Evolutionary conservation across 2,329 filamentous ascomycete species (phyloP).

Genomic region (Chrysoporthe austroafricana): DNA sequence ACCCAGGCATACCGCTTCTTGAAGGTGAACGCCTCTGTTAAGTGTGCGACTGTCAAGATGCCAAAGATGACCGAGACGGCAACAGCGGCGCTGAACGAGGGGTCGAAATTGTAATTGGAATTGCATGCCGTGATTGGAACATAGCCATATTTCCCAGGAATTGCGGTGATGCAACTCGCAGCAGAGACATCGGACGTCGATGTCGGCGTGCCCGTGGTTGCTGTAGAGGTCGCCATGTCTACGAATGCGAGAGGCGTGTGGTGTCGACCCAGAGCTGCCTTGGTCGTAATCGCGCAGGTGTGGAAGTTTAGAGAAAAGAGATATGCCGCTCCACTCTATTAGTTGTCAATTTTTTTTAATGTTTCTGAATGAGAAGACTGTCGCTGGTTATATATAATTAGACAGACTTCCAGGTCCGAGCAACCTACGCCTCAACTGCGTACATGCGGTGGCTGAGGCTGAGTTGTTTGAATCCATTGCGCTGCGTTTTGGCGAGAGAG

Average conservation of each 20-base stretch:
- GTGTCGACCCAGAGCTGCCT: too few relatives aligned
- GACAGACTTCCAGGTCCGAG: neutral
- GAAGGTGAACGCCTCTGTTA: conserved; percentile 32
- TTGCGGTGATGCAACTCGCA: conserved; percentile 2
- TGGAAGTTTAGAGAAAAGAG: neutral
- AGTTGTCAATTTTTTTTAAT: neutral
- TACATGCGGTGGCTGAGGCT: neutral
- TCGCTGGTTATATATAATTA: neutral
- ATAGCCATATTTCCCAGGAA: conserved; percentile 32
- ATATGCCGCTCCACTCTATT: neutral
- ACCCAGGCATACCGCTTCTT: conserved; percentile 40
- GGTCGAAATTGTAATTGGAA: conserved; percentile 37
- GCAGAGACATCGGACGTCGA: neutral
- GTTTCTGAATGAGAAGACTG: neutral
- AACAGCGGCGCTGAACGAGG: conserved; percentile 34
- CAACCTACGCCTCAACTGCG: neutral
- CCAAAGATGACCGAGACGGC: conserved; percentile 35
- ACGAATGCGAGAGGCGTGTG: neutral
- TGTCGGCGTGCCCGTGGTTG: neutral
- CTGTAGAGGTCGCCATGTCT: conserved; percentile 5
- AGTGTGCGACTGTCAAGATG: conserved; percentile 32
- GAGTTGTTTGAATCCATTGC: neutral
- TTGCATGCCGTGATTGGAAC: conserved; percentile 36
- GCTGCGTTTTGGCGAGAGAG: neutral
- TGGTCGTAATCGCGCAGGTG: too few relatives aligned